Evolutionary conservation across 306 rosid species (phyloP).

Genomic region (Adenanthera pavonina): DNA sequence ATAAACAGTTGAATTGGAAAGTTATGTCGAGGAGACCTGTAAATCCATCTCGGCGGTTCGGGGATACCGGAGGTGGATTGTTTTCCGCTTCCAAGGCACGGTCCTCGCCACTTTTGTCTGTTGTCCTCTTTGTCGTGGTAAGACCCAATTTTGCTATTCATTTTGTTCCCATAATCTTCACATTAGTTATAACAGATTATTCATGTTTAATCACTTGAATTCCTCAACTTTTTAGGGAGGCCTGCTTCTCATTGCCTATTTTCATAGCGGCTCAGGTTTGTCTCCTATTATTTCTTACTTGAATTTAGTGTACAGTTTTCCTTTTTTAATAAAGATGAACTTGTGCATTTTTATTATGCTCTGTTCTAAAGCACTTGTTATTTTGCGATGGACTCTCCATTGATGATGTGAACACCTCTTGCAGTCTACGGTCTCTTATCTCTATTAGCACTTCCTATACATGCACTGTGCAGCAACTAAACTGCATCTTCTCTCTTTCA

Average conservation of each 20-base stretch:
- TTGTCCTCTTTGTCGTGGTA: slow-evolving; percentile 56
- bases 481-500: background rate
- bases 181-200: background rate
- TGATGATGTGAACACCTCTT: background rate
- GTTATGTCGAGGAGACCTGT: slow-evolving; percentile 68
- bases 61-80: slow-evolving; percentile 55
- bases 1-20: slow-evolving; percentile 5
- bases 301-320: background rate
- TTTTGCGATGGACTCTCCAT: background rate
- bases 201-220: background rate
- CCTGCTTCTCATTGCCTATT: slow-evolving; percentile 48
- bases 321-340: background rate
- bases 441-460: background rate
- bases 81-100: slow-evolving; percentile 50
- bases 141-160: background rate
- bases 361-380: background rate
- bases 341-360: background rate
- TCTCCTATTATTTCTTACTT: background rate
- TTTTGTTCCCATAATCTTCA: background rate
- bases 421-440: background rate
- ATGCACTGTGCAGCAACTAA: background rate
- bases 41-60: slow-evolving; percentile 60
- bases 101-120: slow-evolving; percentile 57
- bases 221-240: slow-evolving; percentile 41
- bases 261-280: slow-evolving; percentile 42